These are phyloP conservation scores for Chlamydomonas incerta DNA, from an alignment of 139 green algal genomes.

Conservation along the genomic window DNA sequence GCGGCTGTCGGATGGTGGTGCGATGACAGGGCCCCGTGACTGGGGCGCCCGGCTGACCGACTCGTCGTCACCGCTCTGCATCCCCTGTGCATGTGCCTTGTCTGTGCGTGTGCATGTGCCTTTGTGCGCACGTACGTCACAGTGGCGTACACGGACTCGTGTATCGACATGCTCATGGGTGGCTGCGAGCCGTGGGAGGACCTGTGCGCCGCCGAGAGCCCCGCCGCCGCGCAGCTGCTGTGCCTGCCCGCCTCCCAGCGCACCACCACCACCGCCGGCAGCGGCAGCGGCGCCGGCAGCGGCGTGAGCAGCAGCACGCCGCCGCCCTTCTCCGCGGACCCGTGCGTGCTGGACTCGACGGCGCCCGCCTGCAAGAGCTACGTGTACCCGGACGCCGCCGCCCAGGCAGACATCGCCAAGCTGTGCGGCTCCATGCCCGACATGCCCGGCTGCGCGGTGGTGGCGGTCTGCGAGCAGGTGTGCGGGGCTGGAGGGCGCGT, in stretches of 20 bases:
- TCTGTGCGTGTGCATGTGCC: too few relatives aligned
- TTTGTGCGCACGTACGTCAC: too few relatives aligned
- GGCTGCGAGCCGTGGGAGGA: conserved; percentile 8
- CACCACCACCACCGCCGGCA: background rate
- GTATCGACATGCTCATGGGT: background rate
- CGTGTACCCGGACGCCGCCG: conserved; percentile 10
- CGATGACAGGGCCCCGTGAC: too few relatives aligned
- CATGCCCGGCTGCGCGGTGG: conserved; percentile 42
- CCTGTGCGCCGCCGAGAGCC: conserved; percentile 3
- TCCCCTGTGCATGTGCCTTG: too few relatives aligned
- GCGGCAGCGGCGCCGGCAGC: background rate
- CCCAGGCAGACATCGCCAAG: background rate
- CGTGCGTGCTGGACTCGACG: conserved; percentile 22
- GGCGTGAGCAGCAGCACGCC: background rate
- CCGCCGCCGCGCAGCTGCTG: background rate
- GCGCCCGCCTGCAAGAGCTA: conserved; percentile 3
- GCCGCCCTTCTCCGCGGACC: conserved; percentile 1
- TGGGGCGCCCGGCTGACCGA: too few relatives aligned
- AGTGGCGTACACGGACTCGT: conserved; percentile 27
- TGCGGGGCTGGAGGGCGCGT: background rate
- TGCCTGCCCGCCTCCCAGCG: background rate
- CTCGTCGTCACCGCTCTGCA: background rate
- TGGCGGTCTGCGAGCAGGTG: conserved; percentile 14
- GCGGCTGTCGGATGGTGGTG: too few relatives aligned
- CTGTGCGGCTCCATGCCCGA: conserved; percentile 45